These are phyloP conservation scores for Adansonia digitata DNA, from an alignment of 345 rosid species.

Conservation along the genomic window DNA sequence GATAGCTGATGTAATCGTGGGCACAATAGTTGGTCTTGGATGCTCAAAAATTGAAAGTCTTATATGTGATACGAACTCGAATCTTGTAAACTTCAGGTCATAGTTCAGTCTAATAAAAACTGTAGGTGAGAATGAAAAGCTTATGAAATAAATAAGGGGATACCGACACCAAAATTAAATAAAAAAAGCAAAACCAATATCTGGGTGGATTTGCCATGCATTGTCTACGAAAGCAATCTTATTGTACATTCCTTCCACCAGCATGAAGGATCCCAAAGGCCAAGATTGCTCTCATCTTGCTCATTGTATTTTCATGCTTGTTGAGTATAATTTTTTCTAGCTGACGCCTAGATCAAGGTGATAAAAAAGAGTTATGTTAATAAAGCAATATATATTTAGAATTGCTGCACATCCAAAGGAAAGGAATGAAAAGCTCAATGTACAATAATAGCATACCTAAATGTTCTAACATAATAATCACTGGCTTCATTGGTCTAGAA, in stretches of 20 bases:
- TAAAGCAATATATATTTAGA: too few relatives aligned
- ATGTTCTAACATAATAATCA: constrained; percentile 93
- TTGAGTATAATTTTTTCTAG: constrained; percentile 89
- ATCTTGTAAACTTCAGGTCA: too few relatives aligned
- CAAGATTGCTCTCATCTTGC: constrained; percentile 98
- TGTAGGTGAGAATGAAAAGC: constrained; percentile 90
- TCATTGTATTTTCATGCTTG: too few relatives aligned
- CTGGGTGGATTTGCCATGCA: constrained; percentile 87
- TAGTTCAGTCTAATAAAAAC: constrained; percentile 86
- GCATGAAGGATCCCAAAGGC: constrained; percentile 97
- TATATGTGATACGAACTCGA: too few relatives aligned
- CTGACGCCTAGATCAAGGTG: constrained; percentile 53
- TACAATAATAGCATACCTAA: constrained; percentile 44
- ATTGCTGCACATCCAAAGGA: neutral
- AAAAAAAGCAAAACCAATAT: constrained; percentile 95
- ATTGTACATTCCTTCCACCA: constrained; percentile 98
- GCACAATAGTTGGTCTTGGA: constrained; percentile 75
- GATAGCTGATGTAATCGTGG: constrained; percentile 76
- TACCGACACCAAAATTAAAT: constrained; percentile 99
- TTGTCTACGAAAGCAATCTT: constrained; percentile 93
- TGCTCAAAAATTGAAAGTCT: too few relatives aligned
- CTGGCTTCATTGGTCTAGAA: constrained; percentile 88
- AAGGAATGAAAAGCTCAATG: neutral
- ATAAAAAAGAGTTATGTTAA: neutral
- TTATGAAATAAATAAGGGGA: too few relatives aligned